phyloP scores from a whole-genome alignment of 805 yeast species.

The Sugiyamaella americana region DNA sequence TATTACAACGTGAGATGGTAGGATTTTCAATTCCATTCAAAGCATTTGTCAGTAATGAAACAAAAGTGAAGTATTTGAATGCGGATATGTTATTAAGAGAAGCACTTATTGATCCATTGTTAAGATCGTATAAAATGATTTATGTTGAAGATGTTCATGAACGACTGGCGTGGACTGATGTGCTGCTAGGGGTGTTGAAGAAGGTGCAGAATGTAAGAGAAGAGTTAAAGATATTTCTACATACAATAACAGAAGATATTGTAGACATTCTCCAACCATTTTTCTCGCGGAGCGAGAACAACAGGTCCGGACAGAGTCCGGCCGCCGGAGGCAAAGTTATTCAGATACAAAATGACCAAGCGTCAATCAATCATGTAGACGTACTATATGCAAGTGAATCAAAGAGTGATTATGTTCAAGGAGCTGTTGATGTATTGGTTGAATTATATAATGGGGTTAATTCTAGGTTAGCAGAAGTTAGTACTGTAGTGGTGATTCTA shows the following conservation, averaged over 20 bases:
- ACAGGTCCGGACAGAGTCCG: not conserved
- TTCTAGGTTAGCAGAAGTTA: not conserved
- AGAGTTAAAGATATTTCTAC: constrained; percentile 37
- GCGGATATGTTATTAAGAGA: constrained; percentile 75
- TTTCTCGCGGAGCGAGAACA: too few relatives aligned
- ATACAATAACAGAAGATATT: constrained; percentile 2
- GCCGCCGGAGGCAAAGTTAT: not conserved
- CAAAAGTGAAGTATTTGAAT: constrained; percentile 48
- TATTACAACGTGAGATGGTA: not conserved
- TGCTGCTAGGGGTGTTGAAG: constrained; percentile 62
- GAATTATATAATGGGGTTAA: not conserved
- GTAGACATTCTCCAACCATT: not conserved
- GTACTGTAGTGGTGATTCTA: not conserved
- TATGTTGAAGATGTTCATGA: constrained; percentile 88
- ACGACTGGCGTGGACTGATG: constrained; percentile 68
- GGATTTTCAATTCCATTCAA: not conserved
- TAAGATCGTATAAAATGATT: constrained; percentile 61
- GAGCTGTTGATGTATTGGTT: constrained; percentile 56
- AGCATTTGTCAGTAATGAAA: not conserved
- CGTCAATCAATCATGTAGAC: constrained; percentile 41
- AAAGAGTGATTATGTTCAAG: constrained; percentile 67
- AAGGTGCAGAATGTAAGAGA: constrained; percentile 47
- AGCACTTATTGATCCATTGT: constrained; percentile 50
- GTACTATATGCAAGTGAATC: constrained; percentile 51
- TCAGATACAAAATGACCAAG: not conserved